Evolutionary conservation across 164 flowering plant genomes (phyloP).

Genomic region (Vitis rotundifolia): DNA sequence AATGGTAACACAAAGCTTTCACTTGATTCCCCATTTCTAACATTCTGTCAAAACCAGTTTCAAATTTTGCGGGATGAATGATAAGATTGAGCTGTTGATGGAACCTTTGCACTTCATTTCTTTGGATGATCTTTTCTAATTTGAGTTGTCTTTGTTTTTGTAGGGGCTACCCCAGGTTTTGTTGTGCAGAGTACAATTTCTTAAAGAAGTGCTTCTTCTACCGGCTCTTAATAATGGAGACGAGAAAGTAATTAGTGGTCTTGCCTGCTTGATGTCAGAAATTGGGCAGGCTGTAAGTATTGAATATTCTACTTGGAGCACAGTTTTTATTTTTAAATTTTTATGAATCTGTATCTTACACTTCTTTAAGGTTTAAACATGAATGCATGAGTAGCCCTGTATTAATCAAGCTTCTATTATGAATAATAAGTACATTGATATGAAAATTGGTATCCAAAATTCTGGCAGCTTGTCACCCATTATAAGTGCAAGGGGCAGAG

Average conservation of each 20-base stretch:
- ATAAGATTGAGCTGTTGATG: neutral
- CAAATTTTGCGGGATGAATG: neutral
- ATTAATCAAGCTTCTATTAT: too few relatives aligned
- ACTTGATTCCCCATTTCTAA: neutral
- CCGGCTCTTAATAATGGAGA: constrained; percentile 80
- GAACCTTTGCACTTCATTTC: neutral
- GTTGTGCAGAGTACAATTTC: constrained; percentile 66
- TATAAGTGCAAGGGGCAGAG: too few relatives aligned
- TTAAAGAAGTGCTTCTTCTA: constrained; percentile 74
- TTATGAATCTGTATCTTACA: neutral
- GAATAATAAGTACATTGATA: too few relatives aligned
- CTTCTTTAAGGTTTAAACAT: too few relatives aligned
- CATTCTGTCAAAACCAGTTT: neutral
- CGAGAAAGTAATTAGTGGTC: constrained; percentile 77
- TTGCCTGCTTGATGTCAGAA: constrained; percentile 93
- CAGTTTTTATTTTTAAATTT: neutral
- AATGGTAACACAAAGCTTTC: neutral
- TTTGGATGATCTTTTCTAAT: neutral
- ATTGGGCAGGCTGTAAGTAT: constrained; percentile 94
- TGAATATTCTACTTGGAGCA: neutral
- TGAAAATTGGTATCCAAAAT: too few relatives aligned
- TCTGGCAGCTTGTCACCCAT: too few relatives aligned
- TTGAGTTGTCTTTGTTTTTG: constrained; percentile 18
- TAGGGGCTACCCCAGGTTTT: constrained; percentile 87
- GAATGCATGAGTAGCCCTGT: too few relatives aligned